phyloP scores from a whole-genome alignment of 2,329 filamentous ascomycete genomes.

The Aschersonia sp. region DNA sequence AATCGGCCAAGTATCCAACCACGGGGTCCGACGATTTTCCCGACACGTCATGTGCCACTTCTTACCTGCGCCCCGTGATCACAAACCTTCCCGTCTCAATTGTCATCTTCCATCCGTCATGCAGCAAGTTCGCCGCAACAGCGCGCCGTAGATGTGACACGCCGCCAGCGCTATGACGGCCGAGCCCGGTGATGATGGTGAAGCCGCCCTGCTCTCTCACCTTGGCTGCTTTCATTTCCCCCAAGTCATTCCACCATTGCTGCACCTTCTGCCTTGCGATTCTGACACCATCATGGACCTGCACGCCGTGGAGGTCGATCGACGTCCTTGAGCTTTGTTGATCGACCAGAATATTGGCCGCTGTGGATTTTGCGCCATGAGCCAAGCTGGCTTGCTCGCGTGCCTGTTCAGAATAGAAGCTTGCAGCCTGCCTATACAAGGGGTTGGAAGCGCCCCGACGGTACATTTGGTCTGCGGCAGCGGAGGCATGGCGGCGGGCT shows the following conservation, averaged over 20 bases:
- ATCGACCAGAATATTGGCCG: conserved; percentile 57
- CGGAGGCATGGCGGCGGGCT: conserved; percentile 16
- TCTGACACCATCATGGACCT: conserved; percentile 64
- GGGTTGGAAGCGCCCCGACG: conserved; percentile 49
- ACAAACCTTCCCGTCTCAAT: conserved; percentile 55
- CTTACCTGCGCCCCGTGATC: conserved; percentile 43
- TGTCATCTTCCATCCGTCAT: conserved; percentile 74
- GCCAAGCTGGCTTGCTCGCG: conserved; percentile 47
- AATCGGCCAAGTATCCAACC: not conserved
- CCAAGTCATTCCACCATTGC: conserved; percentile 63
- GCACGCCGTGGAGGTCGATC: conserved; percentile 75
- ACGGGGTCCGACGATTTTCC: too few relatives aligned
- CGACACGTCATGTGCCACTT: too few relatives aligned
- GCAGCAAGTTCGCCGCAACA: conserved; percentile 60
- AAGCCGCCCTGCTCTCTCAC: conserved; percentile 38
- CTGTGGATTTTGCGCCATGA: conserved; percentile 43
- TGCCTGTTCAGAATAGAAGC: conserved; percentile 59
- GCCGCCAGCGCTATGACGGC: conserved; percentile 64
- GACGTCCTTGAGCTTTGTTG: conserved; percentile 44
- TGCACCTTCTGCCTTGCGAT: conserved; percentile 57
- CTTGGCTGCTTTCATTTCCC: conserved; percentile 42
- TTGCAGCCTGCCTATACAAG: conserved; percentile 61
- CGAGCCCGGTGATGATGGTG: conserved; percentile 68
- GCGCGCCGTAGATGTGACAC: conserved; percentile 63
- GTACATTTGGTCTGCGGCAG: conserved; percentile 25